Base-by-base conservation (phyloP, 805 yeast genomes). In the Ogataea methanolica region DNA sequence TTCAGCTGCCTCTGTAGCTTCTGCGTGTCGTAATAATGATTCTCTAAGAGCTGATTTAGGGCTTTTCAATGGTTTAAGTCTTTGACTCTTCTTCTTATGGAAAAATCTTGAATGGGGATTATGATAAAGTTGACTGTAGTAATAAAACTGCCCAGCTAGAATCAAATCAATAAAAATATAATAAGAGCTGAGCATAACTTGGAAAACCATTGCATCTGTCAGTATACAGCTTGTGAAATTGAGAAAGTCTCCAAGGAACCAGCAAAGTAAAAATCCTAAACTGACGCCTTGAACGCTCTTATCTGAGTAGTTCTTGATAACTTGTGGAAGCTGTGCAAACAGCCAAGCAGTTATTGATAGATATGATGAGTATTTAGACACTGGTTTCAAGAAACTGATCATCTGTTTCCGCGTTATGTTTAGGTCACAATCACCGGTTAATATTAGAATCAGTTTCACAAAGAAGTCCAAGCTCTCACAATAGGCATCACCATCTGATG, bases 251-350 rank as follows among this genome's bases (percentile, higher is more conserved):
- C 91, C 92, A 45, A 73, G 59, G 50, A 81, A 74, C 90, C 90
- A 85, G 47, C 80, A 74, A 11, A 73, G 51, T 4, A 85, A 71
- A 54, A 85, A 85, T 5, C 73, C 72, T 33, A 78, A 71, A 12
- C 88, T 80, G 21, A 85, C 70, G 3, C 91, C 91, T 17, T 79
- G 87, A 5, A 86, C 86, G 2, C 86, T 76, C 51, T 80, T 76
- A 55, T 71, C 71, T 14, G 67, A 63, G 61, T 80, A 81, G 60
- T 84, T 85, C 55, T 75, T 71, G 48, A 74, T 64, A 12, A 84
- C 82, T 59, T 85, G 92, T 1, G 91, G 91, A 16, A 81, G 58
- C 62, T 84, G 91, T 3, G 91, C 91, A 61, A 83, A 80, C 34
- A 83, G 68, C 91, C 92, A 85, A 49, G 82, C 73, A 6, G 67